A percentile compares a stretch with the other conserved stretches of the same genome.
Conservation (phyloP, 192 early-diverging fungal species). For the Coemansia sp. region DNA sequence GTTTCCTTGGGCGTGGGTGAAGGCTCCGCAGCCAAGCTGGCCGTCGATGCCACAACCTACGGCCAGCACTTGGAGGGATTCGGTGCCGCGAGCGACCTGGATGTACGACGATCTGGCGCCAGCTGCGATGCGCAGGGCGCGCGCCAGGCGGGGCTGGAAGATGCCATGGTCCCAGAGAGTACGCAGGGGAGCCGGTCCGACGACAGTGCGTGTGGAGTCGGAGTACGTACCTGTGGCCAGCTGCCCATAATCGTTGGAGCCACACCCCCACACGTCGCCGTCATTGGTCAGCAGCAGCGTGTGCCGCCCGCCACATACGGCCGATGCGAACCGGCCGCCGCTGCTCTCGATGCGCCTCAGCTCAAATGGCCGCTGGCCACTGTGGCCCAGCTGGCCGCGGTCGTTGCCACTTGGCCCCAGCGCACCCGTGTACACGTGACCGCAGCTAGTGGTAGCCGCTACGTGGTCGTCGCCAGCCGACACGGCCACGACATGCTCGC, state of each 20-base stretch:
- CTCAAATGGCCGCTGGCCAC: constrained; percentile 1
- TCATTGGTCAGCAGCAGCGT: constrained; percentile 29
- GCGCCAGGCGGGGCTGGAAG: constrained; percentile 4
- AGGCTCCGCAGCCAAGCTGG: constrained; percentile 30
- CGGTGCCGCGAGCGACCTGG: constrained; percentile 12
- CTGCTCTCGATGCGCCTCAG: constrained; percentile 19
- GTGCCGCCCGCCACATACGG: constrained; percentile 29
- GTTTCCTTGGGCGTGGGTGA: constrained; percentile 33
- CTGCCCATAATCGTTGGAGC: constrained; percentile 49
- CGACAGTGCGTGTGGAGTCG: constrained; percentile 19
- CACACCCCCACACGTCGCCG: constrained; percentile 45
- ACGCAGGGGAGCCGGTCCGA: constrained; percentile 12
- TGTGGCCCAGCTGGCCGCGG: constrained; percentile 26
- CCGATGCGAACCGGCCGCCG: constrained; percentile 13
- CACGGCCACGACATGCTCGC: constrained; percentile 31
- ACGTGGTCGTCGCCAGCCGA: constrained; percentile 39
- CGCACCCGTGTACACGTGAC: constrained; percentile 37
- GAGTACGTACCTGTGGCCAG: constrained; percentile 34
- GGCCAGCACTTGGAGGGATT: constrained; percentile 23
- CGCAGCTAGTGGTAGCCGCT: constrained; percentile 23
- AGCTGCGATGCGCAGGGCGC: constrained; percentile 28
- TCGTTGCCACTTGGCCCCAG: constrained; percentile 23
- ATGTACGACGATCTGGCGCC: constrained; percentile 32
- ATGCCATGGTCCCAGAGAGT: constrained; percentile 22
- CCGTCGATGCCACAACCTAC: constrained; percentile 43